Evolutionary conservation across 2,329 filamentous ascomycete species (phyloP).

Genomic region (Apiospora pterosperma): DNA sequence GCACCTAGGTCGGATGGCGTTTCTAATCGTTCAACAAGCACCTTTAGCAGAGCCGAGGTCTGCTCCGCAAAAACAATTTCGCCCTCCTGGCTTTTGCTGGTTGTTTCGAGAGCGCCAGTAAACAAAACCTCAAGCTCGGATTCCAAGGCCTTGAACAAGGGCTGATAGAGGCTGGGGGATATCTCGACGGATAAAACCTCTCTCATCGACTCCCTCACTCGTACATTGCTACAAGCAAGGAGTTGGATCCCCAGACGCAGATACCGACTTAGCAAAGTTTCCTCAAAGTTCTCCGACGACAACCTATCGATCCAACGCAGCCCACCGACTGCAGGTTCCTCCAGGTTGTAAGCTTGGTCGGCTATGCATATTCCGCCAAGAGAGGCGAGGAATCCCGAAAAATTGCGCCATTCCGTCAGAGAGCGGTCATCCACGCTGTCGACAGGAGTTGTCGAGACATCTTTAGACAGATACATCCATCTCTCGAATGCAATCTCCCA

Average conservation of each 20-base stretch:
- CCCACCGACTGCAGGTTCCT: slow-evolving; percentile 54
- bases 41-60: slow-evolving; percentile 59
- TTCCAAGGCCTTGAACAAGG: slow-evolving; percentile 63
- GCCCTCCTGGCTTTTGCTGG: slow-evolving; percentile 51
- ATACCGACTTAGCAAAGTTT: slow-evolving; percentile 57
- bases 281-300: slow-evolving; percentile 56
- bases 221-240: slow-evolving; percentile 60
- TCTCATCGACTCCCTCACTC: slow-evolving; percentile 63
- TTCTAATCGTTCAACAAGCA: slow-evolving; percentile 61
- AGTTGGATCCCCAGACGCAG: slow-evolving; percentile 63
- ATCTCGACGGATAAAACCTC: slow-evolving; percentile 65
- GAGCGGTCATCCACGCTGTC: slow-evolving; percentile 53
- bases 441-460: slow-evolving; percentile 51
- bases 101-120: slow-evolving; percentile 48
- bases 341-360: slow-evolving; percentile 52
- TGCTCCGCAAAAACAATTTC: slow-evolving; percentile 67
- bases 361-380: slow-evolving; percentile 64
- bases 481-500: slow-evolving; percentile 65
- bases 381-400: slow-evolving; percentile 65
- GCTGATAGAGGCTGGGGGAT: slow-evolving; percentile 57
- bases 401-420: slow-evolving; percentile 65
- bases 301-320: slow-evolving; percentile 63
- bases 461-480: slow-evolving; percentile 62
- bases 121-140: slow-evolving; percentile 62
- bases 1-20: slow-evolving; percentile 60